Evolutionary conservation across 2,329 filamentous ascomycete genomes (phyloP).

Genomic region (Penicillium vulpinum): DNA sequence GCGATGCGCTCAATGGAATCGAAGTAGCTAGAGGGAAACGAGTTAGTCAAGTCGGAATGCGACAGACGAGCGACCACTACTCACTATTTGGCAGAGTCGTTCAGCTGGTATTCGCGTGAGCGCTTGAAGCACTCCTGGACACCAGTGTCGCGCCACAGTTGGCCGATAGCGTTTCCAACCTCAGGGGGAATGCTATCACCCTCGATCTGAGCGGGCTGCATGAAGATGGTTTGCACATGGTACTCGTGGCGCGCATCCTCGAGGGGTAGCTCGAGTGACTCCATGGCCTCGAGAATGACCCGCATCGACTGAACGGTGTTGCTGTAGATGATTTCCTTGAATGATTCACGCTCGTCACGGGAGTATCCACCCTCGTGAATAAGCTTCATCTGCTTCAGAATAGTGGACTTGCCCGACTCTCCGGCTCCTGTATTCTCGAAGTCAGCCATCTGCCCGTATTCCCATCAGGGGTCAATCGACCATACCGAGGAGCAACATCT

Average conservation of each 20-base stretch:
- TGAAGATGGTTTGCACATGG: slow-evolving; percentile 97
- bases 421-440: slow-evolving; percentile 71
- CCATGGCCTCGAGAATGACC: slow-evolving; percentile 68
- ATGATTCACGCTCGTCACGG: slow-evolving; percentile 74
- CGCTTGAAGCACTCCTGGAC: slow-evolving; percentile 95
- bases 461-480: not conserved
- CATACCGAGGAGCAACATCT: slow-evolving; percentile 97
- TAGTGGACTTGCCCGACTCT: slow-evolving; percentile 95
- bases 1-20: slow-evolving; percentile 91
- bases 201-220: slow-evolving; percentile 96
- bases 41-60: slow-evolving; percentile 20
- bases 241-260: slow-evolving; percentile 93
- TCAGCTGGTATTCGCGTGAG: slow-evolving; percentile 92
- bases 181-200: slow-evolving; percentile 91
- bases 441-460: slow-evolving; percentile 18
- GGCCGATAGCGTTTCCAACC: slow-evolving; percentile 88
- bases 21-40: slow-evolving; percentile 72
- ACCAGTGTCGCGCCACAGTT: slow-evolving; percentile 87
- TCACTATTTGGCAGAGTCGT: slow-evolving; percentile 95
- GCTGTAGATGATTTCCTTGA: slow-evolving; percentile 72
- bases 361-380: slow-evolving; percentile 99
- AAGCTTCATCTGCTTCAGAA: slow-evolving; percentile 97
- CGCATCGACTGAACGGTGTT: slow-evolving; percentile 71
- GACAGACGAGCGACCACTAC: slow-evolving; percentile 39
- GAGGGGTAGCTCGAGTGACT: slow-evolving; percentile 73